These are phyloP conservation scores for Syzygium syzygioides DNA, from an alignment of 441 rosid genomes.

Conservation along the genomic window DNA sequence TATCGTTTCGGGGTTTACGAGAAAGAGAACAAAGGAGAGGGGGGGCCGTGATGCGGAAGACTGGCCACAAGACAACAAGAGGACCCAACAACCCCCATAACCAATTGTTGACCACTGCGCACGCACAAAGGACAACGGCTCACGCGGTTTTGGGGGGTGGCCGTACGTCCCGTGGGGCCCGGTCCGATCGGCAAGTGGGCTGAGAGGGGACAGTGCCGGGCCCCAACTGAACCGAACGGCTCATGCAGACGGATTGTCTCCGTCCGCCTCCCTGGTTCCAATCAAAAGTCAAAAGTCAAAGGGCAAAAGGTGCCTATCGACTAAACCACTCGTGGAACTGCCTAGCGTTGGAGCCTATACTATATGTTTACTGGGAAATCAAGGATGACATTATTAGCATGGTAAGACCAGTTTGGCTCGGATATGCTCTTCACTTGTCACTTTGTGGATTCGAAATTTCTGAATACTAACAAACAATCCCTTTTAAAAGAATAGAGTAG, in stretches of 20 bases:
- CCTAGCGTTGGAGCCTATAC: background rate
- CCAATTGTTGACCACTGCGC: conserved; percentile 11
- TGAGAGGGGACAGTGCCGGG: conserved; percentile 22
- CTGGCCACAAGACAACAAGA: background rate
- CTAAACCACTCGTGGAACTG: background rate
- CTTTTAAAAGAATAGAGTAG: too few species aligned
- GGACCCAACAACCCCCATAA: background rate
- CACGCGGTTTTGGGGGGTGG: conserved; percentile 11
- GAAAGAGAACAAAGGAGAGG: background rate
- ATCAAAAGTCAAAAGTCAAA: background rate
- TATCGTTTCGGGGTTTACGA: background rate
- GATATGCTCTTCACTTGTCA: too few species aligned
- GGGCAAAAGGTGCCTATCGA: background rate
- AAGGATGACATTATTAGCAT: background rate
- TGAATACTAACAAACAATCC: too few species aligned
- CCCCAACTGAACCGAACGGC: conserved; percentile 20
- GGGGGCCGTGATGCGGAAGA: background rate
- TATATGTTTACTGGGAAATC: background rate
- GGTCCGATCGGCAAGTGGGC: conserved; percentile 28
- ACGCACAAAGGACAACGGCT: conserved; percentile 11
- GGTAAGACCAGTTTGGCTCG: background rate
- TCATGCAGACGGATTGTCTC: background rate
- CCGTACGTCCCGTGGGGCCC: background rate
- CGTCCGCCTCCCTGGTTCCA: background rate
- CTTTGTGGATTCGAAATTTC: too few species aligned